Evolutionary conservation across 2,329 filamentous ascomycete genomes (phyloP).

Genomic region (Ophiostoma novo-ulmi): DNA sequence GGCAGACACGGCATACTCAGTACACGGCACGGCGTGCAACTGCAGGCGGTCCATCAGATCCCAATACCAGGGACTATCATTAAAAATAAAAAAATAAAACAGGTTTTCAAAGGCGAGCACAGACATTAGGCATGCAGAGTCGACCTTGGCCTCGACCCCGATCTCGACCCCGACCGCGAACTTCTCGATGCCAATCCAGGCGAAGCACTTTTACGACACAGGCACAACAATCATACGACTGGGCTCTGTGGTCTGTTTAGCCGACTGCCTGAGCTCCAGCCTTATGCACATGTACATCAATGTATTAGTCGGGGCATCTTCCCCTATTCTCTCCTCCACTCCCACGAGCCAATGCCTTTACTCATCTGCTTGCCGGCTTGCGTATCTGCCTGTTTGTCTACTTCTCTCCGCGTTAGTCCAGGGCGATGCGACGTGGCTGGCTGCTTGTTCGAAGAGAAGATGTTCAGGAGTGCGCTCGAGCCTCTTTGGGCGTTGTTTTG

Average conservation of each 20-base stretch:
- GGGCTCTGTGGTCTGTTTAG: not conserved
- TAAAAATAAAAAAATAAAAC: not conserved
- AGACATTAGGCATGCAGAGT: not conserved
- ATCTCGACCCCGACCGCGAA: not conserved
- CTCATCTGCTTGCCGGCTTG: too few species aligned
- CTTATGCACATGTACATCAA: not conserved
- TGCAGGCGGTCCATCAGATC: not conserved
- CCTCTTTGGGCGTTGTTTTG: not conserved
- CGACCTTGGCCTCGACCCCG: not conserved
- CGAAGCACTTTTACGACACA: not conserved
- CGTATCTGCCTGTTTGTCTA: not conserved
- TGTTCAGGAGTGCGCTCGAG: conserved; percentile 4
- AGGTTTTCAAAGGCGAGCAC: not conserved
- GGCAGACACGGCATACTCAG: not conserved
- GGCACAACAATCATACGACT: not conserved
- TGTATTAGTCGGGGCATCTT: not conserved
- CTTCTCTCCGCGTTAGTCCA: not conserved
- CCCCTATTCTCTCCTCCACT: not conserved
- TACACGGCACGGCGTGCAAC: not conserved
- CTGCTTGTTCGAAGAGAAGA: not conserved
- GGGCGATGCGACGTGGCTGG: conserved; percentile 1
- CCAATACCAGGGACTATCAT: not conserved
- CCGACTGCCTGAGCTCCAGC: not conserved
- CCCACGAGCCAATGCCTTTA: too few species aligned
- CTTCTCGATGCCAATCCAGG: not conserved